These are phyloP conservation scores for Hypoxylon sp. DNA, from an alignment of 2,329 filamentous ascomycete genomes.

Conservation along the genomic window DNA sequence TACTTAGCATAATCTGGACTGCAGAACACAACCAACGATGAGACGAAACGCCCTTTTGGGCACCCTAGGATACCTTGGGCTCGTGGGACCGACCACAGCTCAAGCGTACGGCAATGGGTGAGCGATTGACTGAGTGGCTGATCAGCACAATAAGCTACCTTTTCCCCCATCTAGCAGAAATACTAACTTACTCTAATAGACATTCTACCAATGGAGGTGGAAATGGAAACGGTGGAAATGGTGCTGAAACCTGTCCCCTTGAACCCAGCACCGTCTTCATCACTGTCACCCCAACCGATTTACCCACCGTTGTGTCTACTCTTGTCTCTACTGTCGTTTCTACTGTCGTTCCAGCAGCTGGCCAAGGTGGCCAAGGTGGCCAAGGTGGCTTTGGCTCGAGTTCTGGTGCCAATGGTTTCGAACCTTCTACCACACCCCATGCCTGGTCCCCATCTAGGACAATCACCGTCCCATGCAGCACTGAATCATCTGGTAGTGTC, in stretches of 20 bases:
- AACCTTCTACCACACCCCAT: conserved; percentile 42
- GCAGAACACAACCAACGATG: conserved; percentile 43
- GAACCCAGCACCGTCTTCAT: conserved; percentile 64
- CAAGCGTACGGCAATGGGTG: conserved; percentile 50
- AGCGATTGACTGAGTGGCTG: conserved; percentile 42
- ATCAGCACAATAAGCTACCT: neutral
- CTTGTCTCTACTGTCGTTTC: conserved; percentile 54
- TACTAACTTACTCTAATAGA: conserved; percentile 26
- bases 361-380: conserved; percentile 42
- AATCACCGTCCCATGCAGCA: conserved; percentile 41
- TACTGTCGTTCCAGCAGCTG: conserved; percentile 41
- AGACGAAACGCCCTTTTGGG: conserved; percentile 50
- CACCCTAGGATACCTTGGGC: conserved; percentile 47
- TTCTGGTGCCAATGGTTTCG: conserved; percentile 39
- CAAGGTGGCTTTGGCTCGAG: conserved; percentile 38
- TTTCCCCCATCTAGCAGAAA: neutral
- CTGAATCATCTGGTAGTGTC: conserved; percentile 37
- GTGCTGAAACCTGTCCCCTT: conserved; percentile 58
- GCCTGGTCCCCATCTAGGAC: conserved; percentile 46
- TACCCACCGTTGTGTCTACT: conserved; percentile 53
- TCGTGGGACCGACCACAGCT: conserved; percentile 48
- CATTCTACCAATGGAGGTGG: conserved; percentile 26
- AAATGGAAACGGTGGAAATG: conserved; percentile 31
- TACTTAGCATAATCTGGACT: conserved; percentile 30
- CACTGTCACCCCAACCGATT: conserved; percentile 59